Conservation (phyloP, 1,284 basidiomycete genomes). For the Cryptococcus sp. region DNA sequence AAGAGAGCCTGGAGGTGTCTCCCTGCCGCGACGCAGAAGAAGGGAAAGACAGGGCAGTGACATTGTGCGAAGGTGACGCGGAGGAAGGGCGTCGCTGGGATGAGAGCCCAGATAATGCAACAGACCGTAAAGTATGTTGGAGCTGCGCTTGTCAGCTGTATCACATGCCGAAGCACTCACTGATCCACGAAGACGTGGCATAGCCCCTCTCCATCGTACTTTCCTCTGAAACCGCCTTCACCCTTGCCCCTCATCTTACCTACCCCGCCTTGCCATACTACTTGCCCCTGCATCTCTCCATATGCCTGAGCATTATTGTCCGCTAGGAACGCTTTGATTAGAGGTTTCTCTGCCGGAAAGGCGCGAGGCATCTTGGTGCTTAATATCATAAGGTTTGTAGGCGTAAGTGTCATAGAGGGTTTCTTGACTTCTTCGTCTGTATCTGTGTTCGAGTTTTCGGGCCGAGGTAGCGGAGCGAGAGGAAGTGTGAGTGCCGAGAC, state of each 20-base stretch:
- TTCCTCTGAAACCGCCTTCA: conserved; percentile 26
- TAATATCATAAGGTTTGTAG: conserved; percentile 18
- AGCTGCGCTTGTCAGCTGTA: conserved; percentile 56
- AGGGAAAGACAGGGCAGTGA: conserved; percentile 70
- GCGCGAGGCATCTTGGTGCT: conserved; percentile 18
- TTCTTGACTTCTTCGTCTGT: conserved; percentile 8
- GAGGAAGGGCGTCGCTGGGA: conserved; percentile 23
- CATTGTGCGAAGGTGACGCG: conserved; percentile 56
- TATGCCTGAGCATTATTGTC: conserved; percentile 18
- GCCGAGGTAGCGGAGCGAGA: conserved; percentile 16
- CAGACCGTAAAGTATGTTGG: conserved; percentile 79
- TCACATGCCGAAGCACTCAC: conserved; percentile 55
- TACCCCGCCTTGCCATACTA: conserved; percentile 41
- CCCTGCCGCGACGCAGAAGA: conserved; percentile 70
- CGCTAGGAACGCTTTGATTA: conserved; percentile 24
- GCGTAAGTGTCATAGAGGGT: conserved; percentile 18
- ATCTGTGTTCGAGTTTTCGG: neutral
- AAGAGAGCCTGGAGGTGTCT: conserved; percentile 65
- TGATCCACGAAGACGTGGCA: conserved; percentile 86
- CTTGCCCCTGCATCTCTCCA: conserved; percentile 30
- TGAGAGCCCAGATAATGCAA: conserved; percentile 56
- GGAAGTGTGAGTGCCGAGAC: conserved; percentile 25
- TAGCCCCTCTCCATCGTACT: conserved; percentile 59
- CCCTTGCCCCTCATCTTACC: conserved; percentile 30
- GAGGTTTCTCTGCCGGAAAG: conserved; percentile 25